These are phyloP conservation scores for Rugosomyces carneus DNA, from an alignment of 1,284 basidiomycete genomes.

Conservation along the genomic window DNA sequence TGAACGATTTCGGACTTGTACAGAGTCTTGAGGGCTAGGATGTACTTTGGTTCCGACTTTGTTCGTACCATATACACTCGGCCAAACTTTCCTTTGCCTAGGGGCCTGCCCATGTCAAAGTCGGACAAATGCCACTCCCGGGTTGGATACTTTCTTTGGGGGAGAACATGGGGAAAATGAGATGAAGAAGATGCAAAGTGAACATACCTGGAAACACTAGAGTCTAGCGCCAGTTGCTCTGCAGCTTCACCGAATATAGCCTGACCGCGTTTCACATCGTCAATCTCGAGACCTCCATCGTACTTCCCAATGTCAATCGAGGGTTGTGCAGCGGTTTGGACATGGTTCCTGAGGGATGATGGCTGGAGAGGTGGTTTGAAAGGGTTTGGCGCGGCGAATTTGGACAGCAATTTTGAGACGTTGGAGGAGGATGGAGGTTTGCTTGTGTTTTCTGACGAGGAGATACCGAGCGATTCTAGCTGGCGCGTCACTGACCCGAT, in stretches of 20 bases:
- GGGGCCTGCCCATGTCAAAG: slow-evolving; percentile 93
- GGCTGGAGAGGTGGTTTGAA: slow-evolving; percentile 25
- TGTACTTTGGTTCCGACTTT: slow-evolving; percentile 81
- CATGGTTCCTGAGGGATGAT: slow-evolving; percentile 30
- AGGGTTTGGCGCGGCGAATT: slow-evolving; percentile 47
- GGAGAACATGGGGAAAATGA: not conserved
- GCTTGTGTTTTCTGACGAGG: too few species aligned
- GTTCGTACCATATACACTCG: slow-evolving; percentile 98
- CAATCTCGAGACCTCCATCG: slow-evolving; percentile 78
- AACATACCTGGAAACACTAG: slow-evolving; percentile 50
- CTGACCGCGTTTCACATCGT: slow-evolving; percentile 56
- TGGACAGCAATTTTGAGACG: too few species aligned
- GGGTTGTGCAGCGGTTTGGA: slow-evolving; percentile 10
- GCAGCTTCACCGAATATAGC: slow-evolving; percentile 63
- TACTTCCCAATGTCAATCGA: slow-evolving; percentile 69
- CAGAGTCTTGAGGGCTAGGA: slow-evolving; percentile 94
- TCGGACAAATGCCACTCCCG: slow-evolving; percentile 80
- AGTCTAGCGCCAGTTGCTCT: slow-evolving; percentile 67
- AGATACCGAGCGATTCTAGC: too few species aligned
- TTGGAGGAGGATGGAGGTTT: too few species aligned
- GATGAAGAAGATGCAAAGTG: not conserved
- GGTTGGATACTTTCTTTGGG: slow-evolving; percentile 55
- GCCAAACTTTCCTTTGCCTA: slow-evolving; percentile 98
- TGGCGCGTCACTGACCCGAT: too few species aligned
- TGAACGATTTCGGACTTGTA: slow-evolving; percentile 96